Evolutionary conservation across 2,329 filamentous ascomycete species (phyloP).

Genomic region (Escovopsis weberi): DNA sequence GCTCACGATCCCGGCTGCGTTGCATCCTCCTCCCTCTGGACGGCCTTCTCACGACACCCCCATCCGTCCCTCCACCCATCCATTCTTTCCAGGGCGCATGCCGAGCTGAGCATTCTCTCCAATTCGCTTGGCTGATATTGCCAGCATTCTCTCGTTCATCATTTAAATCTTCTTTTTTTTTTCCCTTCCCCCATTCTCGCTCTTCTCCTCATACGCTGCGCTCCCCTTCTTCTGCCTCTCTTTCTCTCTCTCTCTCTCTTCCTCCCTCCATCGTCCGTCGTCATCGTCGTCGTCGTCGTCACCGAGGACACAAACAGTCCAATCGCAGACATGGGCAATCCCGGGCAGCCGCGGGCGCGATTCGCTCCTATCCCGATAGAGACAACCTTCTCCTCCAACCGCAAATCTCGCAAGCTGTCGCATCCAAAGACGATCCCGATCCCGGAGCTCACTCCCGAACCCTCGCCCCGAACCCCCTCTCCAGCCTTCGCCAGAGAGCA

Average conservation of each 20-base stretch:
- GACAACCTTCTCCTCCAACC: constrained; percentile 49
- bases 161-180: too few species aligned
- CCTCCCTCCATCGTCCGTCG: neutral
- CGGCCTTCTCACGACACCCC: too few species aligned
- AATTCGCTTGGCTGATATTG: too few species aligned
- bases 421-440: constrained; percentile 29
- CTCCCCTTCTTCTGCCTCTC: too few species aligned
- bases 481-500: constrained; percentile 10
- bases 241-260: neutral
- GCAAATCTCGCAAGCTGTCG: constrained; percentile 16
- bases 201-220: too few species aligned
- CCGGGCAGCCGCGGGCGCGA: constrained; percentile 34
- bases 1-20: too few species aligned
- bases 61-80: too few species aligned
- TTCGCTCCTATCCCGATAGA: constrained; percentile 60
- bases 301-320: neutral
- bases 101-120: too few species aligned
- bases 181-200: too few species aligned
- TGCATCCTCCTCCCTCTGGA: too few species aligned
- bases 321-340: constrained; percentile 21
- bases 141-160: too few species aligned
- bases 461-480: constrained; percentile 35
- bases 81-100: too few species aligned
- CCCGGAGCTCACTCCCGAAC: constrained; percentile 42
- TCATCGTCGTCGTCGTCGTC: neutral